Evolutionary conservation across 768 basidiomycete species (phyloP), one percentile per base, ranked within the genome.

Genomic region (Lactifluus subvellereus): DNA sequence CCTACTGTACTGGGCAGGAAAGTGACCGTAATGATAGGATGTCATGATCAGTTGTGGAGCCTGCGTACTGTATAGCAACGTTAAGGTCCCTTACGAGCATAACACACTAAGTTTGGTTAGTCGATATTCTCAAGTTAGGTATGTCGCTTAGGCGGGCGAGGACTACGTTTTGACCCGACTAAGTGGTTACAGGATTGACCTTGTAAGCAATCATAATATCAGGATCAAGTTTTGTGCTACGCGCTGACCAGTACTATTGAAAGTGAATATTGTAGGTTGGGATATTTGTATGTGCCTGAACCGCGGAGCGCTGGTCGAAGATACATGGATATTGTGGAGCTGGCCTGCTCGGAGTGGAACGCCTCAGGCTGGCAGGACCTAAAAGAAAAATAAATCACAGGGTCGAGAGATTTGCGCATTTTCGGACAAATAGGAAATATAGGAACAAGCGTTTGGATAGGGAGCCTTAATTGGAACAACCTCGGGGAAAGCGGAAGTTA

Each of bases 301-400:
- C 32, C 8, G 20, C 63, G 63, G 63, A 60, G 63, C 63, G 63
- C 63, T 60, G 58, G 22, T 8, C 13, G 37, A 37, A 42, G 10
- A 33, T 6, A 54, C 20, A 27, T 54, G 47, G 40, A 22, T 30
- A 30, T 49, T 53, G 58, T 64, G 63, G 58, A 60, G 63, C 57
- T 42, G 9, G 32, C 35, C 20, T 16, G 18, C 62, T 40, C 47
- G 32, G 33, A 55, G 63, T 64, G 53, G 54, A 56, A 54, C 54
- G n/a, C 37, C 30, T n/a, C n/a, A n/a, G n/a, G n/a, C n/a, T 40
- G 47, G 32, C 11, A 33, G 30, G 37, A 58, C 45, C 27, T 32
- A 18, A 20, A 64, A 53, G 51, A 18, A 20, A 64, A 53, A 60
- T 59, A 49, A 57, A 51, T 55, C 48, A 61, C 47, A 22, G 27